These are phyloP conservation scores for Suillus weaverae DNA, from an alignment of 768 basidiomycete genomes.

Conservation along the genomic window DNA sequence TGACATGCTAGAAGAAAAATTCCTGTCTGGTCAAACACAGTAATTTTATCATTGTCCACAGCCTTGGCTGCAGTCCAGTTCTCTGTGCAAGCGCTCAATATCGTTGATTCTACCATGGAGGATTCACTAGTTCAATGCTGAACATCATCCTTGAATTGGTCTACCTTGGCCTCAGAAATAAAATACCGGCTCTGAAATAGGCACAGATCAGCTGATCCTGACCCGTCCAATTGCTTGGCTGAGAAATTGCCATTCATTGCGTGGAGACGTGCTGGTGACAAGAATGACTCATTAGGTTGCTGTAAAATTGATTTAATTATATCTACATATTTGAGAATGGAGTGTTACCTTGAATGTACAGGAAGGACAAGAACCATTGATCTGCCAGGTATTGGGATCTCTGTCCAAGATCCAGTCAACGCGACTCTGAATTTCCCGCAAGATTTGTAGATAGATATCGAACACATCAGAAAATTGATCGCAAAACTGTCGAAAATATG, in stretches of 20 bases:
- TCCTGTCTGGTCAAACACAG: conserved; percentile 39
- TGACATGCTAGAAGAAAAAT: conserved; percentile 37
- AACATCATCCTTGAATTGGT: conserved; percentile 23
- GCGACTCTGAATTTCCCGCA: neutral
- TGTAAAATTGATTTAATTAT: neutral
- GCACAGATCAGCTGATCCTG: conserved; percentile 19
- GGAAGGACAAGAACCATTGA: neutral
- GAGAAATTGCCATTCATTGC: conserved; percentile 38
- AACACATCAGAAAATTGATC: neutral
- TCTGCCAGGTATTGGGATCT: neutral
- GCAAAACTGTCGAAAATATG: neutral
- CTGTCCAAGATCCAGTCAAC: neutral
- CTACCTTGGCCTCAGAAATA: conserved; percentile 25
- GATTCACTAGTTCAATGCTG: neutral
- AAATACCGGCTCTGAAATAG: conserved; percentile 28
- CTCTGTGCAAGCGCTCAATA: conserved; percentile 21
- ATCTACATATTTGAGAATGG: neutral
- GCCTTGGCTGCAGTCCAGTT: conserved; percentile 35
- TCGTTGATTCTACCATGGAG: conserved; percentile 1
- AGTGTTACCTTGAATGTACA: neutral
- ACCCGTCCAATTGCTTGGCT: conserved; percentile 27
- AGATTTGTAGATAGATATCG: neutral
- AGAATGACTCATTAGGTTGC: conserved; percentile 25
- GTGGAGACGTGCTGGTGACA: conserved; percentile 25
- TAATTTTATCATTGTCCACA: conserved; percentile 32